Evolutionary conservation across 352 stramenopile genomes (phyloP).

Genomic region (Globisporangium radiosum): DNA sequence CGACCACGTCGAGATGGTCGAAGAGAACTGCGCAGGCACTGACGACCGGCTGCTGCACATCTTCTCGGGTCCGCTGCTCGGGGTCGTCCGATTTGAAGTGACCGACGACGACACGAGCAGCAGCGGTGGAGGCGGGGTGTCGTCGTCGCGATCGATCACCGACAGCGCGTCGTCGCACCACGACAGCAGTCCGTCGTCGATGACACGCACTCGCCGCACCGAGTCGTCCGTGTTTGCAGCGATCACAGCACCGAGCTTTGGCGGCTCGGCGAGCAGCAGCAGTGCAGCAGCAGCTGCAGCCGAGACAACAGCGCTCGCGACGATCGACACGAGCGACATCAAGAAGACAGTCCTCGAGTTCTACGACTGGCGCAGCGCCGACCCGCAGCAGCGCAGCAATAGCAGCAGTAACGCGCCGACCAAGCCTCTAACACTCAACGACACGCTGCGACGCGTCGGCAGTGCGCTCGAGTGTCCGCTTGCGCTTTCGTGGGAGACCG

Average conservation of each 20-base stretch:
- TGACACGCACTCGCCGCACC: conserved; percentile 35
- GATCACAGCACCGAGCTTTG: conserved; percentile 27
- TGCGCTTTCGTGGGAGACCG: conserved; percentile 51
- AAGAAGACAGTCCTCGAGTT: conserved; percentile 66
- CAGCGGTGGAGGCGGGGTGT: not conserved
- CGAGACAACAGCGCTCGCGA: conserved; percentile 2
- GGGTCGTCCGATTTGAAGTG: conserved; percentile 51
- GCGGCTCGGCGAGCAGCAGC: conserved; percentile 8
- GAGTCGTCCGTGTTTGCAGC: conserved; percentile 46
- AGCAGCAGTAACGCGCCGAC: conserved; percentile 8
- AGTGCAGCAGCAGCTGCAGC: conserved; percentile 12
- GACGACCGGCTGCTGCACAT: conserved; percentile 62
- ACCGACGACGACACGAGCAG: conserved; percentile 11
- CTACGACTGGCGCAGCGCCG: conserved; percentile 46
- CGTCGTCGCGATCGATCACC: conserved; percentile 16
- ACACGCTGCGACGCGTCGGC: conserved; percentile 20
- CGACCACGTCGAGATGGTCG: conserved; percentile 45
- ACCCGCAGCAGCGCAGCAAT: too few relatives aligned
- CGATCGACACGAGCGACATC: conserved; percentile 27
- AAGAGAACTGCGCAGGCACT: conserved; percentile 36
- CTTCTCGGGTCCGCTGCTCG: conserved; percentile 63
- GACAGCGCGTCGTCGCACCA: conserved; percentile 13
- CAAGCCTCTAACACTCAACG: not conserved
- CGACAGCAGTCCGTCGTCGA: conserved; percentile 25
- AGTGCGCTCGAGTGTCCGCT: conserved; percentile 45